Conservation (phyloP, 495 filamentous ascomycete species). For the Beverwykella pulmonaria region DNA sequence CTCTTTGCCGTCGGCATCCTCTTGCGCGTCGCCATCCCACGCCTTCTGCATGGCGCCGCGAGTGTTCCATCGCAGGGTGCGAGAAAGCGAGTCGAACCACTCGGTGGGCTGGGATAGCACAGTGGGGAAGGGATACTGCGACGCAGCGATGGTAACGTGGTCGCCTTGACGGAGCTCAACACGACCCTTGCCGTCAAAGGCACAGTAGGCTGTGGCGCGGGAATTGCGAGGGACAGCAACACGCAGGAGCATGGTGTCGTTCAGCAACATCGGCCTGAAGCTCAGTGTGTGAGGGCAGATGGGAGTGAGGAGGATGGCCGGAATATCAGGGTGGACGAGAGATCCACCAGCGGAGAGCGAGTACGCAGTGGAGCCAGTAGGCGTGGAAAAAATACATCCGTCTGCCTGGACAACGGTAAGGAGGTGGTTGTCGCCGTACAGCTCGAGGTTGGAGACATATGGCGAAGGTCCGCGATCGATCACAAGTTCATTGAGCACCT, state of each 20-base stretch:
- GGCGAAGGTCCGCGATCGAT: constrained; percentile 95
- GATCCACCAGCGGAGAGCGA: constrained; percentile 94
- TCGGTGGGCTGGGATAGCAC: constrained; percentile 74
- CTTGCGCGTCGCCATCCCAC: constrained; percentile 58
- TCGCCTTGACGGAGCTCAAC: constrained; percentile 90
- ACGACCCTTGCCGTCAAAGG: constrained; percentile 94
- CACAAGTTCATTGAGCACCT: constrained; percentile 95
- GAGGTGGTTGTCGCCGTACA: constrained; percentile 90
- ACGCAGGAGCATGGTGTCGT: constrained; percentile 85
- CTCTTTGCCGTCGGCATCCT: constrained; percentile 49
- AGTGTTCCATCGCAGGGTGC: constrained; percentile 91
- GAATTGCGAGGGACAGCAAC: constrained; percentile 81
- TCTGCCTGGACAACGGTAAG: constrained; percentile 95
- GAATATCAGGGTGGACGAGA: constrained; percentile 94
- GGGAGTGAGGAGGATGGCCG: constrained; percentile 93
- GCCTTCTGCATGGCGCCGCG: constrained; percentile 83
- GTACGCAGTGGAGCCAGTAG: constrained; percentile 89
- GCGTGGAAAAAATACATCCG: constrained; percentile 95
- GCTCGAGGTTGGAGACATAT: constrained; percentile 94
- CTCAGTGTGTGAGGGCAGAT: constrained; percentile 97
- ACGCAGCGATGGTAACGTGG: constrained; percentile 90
- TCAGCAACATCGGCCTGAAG: constrained; percentile 98
- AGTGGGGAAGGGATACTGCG: constrained; percentile 93
- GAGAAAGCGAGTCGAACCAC: constrained; percentile 92
- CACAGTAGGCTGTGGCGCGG: constrained; percentile 89